Percentiles rank a stretch among this genome's conserved stretches.
These are phyloP conservation scores for Fraxinus dipetala DNA, from an alignment of 305 asterid genomes.

Conservation along the genomic window DNA sequence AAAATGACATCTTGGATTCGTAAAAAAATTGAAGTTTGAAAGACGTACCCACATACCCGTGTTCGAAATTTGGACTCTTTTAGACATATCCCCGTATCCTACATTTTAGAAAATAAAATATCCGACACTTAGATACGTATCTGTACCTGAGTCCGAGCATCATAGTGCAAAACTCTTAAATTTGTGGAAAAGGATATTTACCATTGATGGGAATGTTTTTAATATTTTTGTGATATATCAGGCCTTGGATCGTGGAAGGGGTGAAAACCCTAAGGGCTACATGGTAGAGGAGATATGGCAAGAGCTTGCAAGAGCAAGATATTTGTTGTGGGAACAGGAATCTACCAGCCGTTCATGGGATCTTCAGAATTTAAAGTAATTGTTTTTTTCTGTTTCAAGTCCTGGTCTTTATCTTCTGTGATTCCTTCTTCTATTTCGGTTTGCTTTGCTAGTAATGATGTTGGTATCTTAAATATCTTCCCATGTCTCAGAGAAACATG, in stretches of 20 bases:
- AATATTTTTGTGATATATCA: conserved; percentile 24
- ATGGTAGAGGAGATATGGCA: conserved; percentile 30
- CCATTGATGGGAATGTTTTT: conserved; percentile 5
- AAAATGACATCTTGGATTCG: neutral
- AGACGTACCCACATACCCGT: too few relatives aligned
- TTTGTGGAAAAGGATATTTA: conserved; percentile 21
- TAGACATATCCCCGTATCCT: neutral
- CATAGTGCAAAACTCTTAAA: neutral
- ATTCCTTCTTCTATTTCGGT: neutral
- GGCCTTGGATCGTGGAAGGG: conserved; percentile 89
- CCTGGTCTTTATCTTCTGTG: neutral
- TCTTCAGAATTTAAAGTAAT: conserved; percentile 64
- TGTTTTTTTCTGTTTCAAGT: neutral
- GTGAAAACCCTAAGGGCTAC: conserved; percentile 30
- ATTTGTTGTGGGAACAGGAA: conserved; percentile 72
- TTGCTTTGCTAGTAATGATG: neutral
- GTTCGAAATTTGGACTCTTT: neutral
- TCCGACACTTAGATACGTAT: neutral
- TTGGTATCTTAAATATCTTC: conserved; percentile 19
- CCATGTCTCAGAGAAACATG: conserved; percentile 56
- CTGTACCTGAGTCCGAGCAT: neutral
- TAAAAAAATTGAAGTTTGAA: too few relatives aligned
- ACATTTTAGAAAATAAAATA: neutral
- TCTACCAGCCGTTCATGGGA: conserved; percentile 71
- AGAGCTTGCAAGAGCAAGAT: conserved; percentile 86